Conservation (phyloP, 164 flowering plant species). For the Piper betle region DNA sequence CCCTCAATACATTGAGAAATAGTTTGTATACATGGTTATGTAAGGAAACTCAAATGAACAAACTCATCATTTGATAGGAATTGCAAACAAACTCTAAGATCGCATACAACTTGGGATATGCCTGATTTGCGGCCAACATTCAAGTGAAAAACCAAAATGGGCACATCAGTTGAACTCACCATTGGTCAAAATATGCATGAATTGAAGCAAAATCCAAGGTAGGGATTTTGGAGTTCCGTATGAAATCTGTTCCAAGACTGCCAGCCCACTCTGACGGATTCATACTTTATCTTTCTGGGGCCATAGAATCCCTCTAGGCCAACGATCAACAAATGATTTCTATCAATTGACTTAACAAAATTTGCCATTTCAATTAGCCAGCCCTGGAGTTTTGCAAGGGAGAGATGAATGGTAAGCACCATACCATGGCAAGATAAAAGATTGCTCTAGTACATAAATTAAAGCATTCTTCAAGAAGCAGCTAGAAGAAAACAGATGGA, state of each 20-base stretch:
- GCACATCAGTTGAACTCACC: slow-evolving; percentile 29
- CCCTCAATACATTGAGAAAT: too few relatives aligned
- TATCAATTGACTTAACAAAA: slow-evolving; percentile 72
- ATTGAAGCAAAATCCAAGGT: slow-evolving; percentile 76
- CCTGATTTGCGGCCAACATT: too few relatives aligned
- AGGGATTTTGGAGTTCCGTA: slow-evolving; percentile 47
- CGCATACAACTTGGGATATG: too few relatives aligned
- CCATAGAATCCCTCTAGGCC: slow-evolving; percentile 47
- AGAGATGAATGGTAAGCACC: too few relatives aligned
- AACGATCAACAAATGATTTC: slow-evolving; percentile 46
- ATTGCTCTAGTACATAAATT: too few relatives aligned
- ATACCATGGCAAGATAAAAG: too few relatives aligned
- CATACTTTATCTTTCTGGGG: slow-evolving; percentile 37
- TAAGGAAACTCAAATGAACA: too few relatives aligned
- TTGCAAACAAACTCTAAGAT: too few relatives aligned
- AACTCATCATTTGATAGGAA: too few relatives aligned
- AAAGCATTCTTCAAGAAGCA: too few relatives aligned
- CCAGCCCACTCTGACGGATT: slow-evolving; percentile 77
- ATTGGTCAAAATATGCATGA: slow-evolving; percentile 79
- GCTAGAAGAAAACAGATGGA: too few relatives aligned
- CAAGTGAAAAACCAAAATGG: not conserved
- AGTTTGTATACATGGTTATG: too few relatives aligned
- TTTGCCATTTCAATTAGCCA: slow-evolving; percentile 88
- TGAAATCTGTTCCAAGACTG: slow-evolving; percentile 65
- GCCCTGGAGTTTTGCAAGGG: slow-evolving; percentile 40